A percentile compares a stretch with the other conserved stretches of the same genome.
phyloP scores from a whole-genome alignment of 768 basidiomycete species.

The Bullera alba region DNA sequence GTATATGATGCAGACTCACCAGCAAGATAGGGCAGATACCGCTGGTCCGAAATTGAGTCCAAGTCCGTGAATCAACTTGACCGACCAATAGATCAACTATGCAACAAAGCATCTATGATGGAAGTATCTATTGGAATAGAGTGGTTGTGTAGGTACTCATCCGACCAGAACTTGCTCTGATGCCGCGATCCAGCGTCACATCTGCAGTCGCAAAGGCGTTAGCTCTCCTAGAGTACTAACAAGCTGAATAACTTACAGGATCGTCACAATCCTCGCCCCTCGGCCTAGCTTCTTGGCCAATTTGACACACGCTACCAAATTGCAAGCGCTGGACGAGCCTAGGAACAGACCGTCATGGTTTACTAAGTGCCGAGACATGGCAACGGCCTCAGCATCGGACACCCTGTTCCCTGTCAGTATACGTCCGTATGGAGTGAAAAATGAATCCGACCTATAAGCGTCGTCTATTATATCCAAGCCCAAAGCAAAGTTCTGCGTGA shows the following conservation, averaged over 20 bases:
- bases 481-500: slow-evolving; percentile 82
- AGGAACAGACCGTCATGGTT: slow-evolving; percentile 85
- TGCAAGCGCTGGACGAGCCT: slow-evolving; percentile 93
- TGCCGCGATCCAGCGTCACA: slow-evolving; percentile 88
- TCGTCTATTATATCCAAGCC: slow-evolving; percentile 81
- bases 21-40: too few species aligned
- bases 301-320: slow-evolving; percentile 84
- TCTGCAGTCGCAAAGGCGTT: slow-evolving; percentile 46
- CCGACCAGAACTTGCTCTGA: slow-evolving; percentile 64
- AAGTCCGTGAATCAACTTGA: too few species aligned
- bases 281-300: slow-evolving; percentile 62
- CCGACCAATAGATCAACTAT: too few species aligned
- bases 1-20: too few species aligned
- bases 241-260: slow-evolving; percentile 54
- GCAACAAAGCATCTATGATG: slow-evolving; percentile 28
- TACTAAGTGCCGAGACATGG: slow-evolving; percentile 91
- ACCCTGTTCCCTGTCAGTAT: slow-evolving; percentile 52
- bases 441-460: slow-evolving; percentile 61
- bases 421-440: background rate
- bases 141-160: slow-evolving; percentile 35
- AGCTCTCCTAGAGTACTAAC: background rate
- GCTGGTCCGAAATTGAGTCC: too few species aligned
- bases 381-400: slow-evolving; percentile 86
- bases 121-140: slow-evolving; percentile 23
- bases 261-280: slow-evolving; percentile 71